Evolutionary conservation across 1,284 basidiomycete genomes (phyloP), one percentile per base, ranked within the genome.

Genomic region (Uromyces viciae-fabae): DNA sequence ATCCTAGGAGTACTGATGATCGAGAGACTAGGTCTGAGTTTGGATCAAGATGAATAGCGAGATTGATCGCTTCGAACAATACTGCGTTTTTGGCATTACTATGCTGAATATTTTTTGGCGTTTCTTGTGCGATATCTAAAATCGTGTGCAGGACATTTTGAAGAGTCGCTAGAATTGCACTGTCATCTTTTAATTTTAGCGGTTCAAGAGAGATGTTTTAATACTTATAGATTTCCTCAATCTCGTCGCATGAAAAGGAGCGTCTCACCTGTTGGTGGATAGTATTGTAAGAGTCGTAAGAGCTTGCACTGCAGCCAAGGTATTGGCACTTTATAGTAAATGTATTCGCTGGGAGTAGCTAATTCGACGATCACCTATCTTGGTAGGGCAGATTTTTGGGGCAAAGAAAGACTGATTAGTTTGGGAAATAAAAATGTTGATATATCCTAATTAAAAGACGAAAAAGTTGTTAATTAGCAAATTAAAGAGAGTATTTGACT

Each of bases 291-390:
- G 40, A 99, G 87, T 22, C 95, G 91, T 19, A 99, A 88, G 5
- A 99, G 89, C 87, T 98, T 98, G 83, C 98, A 94, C 87, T 99
- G 96, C 40, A 99, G 88, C 97, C 96, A 99, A 0, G 96, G 96
- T 46, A 94, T 93, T 28, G 97, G 97, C 2, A 98, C 93, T 86
- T 94, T 94, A 88, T 99, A 99, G 86, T 99, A 99, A 40, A 95
- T 89, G 85, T 99, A 98, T 78, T 94, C 92, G 49, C 92, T 89
- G 2, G 92, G 88, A 84, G 93, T 95, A 84, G 98, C 94, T 82
- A 92, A 91, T 84, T 96, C 93, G 81, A 98, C 91, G 22, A 98
- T 90, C 82, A 98, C 90, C 93, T 96, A 84, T 19, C 52, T n/a
- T 62, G 52, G 38, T 76, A 43, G 66, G 33, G 62, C 9, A 76